A percentile compares a stretch with the other conserved stretches of the same genome.
Evolutionary conservation across 2,329 filamentous ascomycete species (phyloP).

Genomic region (Chaetomiaceae sp.): DNA sequence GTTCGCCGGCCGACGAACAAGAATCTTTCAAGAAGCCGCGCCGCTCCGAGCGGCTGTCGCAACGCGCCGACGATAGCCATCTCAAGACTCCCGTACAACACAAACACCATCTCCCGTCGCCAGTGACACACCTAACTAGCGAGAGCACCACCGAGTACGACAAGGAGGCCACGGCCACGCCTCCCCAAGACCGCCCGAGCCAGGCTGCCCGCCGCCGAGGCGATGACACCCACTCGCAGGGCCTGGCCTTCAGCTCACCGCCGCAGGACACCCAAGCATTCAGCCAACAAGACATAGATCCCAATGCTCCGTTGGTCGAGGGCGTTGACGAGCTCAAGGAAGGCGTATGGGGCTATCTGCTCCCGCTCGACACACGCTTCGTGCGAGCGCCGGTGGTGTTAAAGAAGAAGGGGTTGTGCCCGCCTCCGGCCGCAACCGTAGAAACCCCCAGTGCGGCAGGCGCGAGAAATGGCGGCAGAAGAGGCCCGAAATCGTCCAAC

Average conservation of each 20-base stretch:
- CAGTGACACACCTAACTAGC: slow-evolving; percentile 59
- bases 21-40: slow-evolving; percentile 75
- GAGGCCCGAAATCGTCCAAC: slow-evolving; percentile 43
- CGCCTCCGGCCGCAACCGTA: slow-evolving; percentile 48
- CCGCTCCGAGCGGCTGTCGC: slow-evolving; percentile 65
- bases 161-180: slow-evolving; percentile 69
- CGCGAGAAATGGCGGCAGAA: slow-evolving; percentile 34
- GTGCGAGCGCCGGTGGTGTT: slow-evolving; percentile 65
- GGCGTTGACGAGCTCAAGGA: slow-evolving; percentile 78
- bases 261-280: slow-evolving; percentile 70
- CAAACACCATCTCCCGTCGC: slow-evolving; percentile 72
- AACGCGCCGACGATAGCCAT: slow-evolving; percentile 40
- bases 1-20: slow-evolving; percentile 59
- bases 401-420: slow-evolving; percentile 68
- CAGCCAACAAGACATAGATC: slow-evolving; percentile 71
- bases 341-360: slow-evolving; percentile 92
- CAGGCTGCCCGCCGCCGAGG: slow-evolving; percentile 50
- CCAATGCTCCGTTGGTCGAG: slow-evolving; percentile 69
- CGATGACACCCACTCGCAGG: slow-evolving; percentile 45
- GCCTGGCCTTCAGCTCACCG: slow-evolving; percentile 46
- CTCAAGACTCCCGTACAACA: slow-evolving; percentile 54
- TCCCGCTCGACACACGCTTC: slow-evolving; percentile 70
- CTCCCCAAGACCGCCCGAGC: slow-evolving; percentile 56
- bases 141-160: slow-evolving; percentile 58
- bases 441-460: slow-evolving; percentile 28